Conservation (phyloP, 805 yeast species). For the Cyberlindnera nakhonratchasimensis region DNA sequence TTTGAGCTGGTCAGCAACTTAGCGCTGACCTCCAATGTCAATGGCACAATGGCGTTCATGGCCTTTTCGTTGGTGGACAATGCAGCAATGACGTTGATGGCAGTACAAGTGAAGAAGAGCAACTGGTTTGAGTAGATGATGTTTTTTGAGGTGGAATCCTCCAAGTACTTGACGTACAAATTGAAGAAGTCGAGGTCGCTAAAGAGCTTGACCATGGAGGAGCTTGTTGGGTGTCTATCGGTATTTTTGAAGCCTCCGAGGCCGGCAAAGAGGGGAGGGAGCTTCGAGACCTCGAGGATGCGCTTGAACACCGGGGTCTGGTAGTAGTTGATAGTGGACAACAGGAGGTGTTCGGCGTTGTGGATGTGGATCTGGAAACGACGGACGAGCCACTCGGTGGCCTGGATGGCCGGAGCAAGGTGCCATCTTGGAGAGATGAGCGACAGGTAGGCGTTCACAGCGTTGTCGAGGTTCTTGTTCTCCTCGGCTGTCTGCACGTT, state of each 20-base stretch:
- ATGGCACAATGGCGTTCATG: slow-evolving; percentile 50
- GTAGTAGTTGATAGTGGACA: slow-evolving; percentile 80
- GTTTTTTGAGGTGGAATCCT: slow-evolving; percentile 43
- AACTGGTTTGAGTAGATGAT: slow-evolving; percentile 66
- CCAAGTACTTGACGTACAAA: slow-evolving; percentile 55
- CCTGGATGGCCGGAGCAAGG: slow-evolving; percentile 70
- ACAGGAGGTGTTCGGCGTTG: slow-evolving; percentile 67
- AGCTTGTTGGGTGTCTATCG: slow-evolving; percentile 59
- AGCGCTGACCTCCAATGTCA: slow-evolving; percentile 56
- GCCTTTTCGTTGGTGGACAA: slow-evolving; percentile 39
- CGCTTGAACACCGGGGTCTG: slow-evolving; percentile 70
- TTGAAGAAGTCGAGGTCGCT: slow-evolving; percentile 65
- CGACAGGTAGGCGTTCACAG: slow-evolving; percentile 69
- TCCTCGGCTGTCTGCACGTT: slow-evolving; percentile 78
- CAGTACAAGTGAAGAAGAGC: slow-evolving; percentile 72
- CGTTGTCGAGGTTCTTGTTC: slow-evolving; percentile 65
- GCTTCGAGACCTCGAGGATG: slow-evolving; percentile 63
- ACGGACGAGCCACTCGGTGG: slow-evolving; percentile 93
- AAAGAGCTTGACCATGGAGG: slow-evolving; percentile 69
- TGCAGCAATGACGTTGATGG: slow-evolving; percentile 65
- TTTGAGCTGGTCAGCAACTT: slow-evolving; percentile 44
- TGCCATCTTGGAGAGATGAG: slow-evolving; percentile 75
- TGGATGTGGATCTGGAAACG: slow-evolving; percentile 82
- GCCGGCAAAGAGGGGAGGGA: slow-evolving; percentile 82
- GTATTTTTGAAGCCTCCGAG: slow-evolving; percentile 62